Base-by-base conservation (phyloP, 768 basidiomycete species). In the Mycena vitilis region DNA sequence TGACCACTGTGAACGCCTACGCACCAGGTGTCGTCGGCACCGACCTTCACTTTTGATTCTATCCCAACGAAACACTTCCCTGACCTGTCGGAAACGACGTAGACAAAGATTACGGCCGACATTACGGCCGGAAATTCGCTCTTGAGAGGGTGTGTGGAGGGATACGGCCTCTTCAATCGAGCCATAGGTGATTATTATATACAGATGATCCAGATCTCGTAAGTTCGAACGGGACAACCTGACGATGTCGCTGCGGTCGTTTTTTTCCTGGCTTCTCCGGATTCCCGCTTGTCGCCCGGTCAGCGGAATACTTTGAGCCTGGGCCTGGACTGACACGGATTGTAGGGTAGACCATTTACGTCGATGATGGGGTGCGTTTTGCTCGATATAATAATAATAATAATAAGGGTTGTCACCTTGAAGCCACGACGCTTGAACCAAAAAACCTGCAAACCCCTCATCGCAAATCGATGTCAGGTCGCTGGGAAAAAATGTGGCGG, bases 1-100 rank as follows among this genome's bases (percentile, higher is more conserved):
- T 84, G 45, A 83, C 81, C 0, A 83, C 81, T 0, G 82, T 81
- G 9, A 84, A 83, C 58, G 74, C 80, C 1, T 83, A 84, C 64
- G 79, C 81, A 4, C 84, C 83, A 0, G 80, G 82, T 4, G 9
- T 65, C 18, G 77, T 80, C 49, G 48, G 73, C 0, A 83, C 79
- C 0, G 53, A 66, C 5, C 49, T 82, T 56, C 5, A 9, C n/a
- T n/a, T n/a, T 30, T 1, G 9, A 4, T 12, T 12, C 23, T 23
- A 30, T 30, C 30, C 30, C 30, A 30, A 30, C 30, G 30, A 2
- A 30, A 30, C n/a, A n/a, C n/a, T n/a, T 30, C 30, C 30, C 30
- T 37, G 16, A 5, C 8, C 9, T 5, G 66, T 25, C 16, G 22
- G 37, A 16, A 16, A 1, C 0, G 55, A 49, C 6, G 9, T 3